These are phyloP conservation scores for Hemisphaericaspora xylanilytica DNA, from an alignment of 1,139 yeast genomes.

Conservation along the genomic window DNA sequence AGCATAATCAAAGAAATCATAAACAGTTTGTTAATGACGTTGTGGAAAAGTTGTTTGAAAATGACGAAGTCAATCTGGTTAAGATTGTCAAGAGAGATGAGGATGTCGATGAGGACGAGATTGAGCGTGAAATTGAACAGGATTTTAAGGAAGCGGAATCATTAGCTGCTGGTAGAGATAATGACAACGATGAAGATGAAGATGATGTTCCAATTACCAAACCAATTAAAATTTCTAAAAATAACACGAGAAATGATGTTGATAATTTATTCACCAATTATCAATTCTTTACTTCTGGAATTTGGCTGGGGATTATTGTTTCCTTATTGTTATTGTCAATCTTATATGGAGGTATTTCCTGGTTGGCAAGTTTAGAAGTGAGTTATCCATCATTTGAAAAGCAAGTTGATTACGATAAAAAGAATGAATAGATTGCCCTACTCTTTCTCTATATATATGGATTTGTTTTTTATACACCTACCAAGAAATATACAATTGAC, in stretches of 20 bases:
- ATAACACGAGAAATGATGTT: slow-evolving; percentile 9
- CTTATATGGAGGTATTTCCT: slow-evolving; percentile 53
- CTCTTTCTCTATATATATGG: no score
- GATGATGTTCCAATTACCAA: slow-evolving; percentile 19
- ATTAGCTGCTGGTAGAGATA: slow-evolving; percentile 24
- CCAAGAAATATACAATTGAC: no score
- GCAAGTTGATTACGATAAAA: slow-evolving; percentile 62
- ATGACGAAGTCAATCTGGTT: slow-evolving; percentile 11
- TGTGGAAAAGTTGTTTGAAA: slow-evolving; percentile 20
- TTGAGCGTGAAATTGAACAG: slow-evolving; percentile 31
- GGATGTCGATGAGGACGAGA: slow-evolving; percentile 14
- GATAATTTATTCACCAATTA: slow-evolving; percentile 37
- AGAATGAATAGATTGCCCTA: slow-evolving; percentile 51
- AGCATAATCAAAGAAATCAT: slow-evolving; percentile 18
- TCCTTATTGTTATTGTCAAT: slow-evolving; percentile 51
- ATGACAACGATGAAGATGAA: no score
- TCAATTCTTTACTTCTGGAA: slow-evolving; percentile 52
- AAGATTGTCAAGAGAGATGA: slow-evolving; percentile 10
- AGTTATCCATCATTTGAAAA: slow-evolving; percentile 72
- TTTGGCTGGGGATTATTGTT: slow-evolving; percentile 66
- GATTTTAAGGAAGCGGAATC: slow-evolving; percentile 36
- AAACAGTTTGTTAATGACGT: slow-evolving; percentile 24
- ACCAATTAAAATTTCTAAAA: slow-evolving; percentile 7
- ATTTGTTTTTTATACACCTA: no score
- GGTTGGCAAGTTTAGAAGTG: slow-evolving; percentile 63